phyloP scores from a whole-genome alignment of 78 protist species.

The Chrysochromulina tobinii region DNA sequence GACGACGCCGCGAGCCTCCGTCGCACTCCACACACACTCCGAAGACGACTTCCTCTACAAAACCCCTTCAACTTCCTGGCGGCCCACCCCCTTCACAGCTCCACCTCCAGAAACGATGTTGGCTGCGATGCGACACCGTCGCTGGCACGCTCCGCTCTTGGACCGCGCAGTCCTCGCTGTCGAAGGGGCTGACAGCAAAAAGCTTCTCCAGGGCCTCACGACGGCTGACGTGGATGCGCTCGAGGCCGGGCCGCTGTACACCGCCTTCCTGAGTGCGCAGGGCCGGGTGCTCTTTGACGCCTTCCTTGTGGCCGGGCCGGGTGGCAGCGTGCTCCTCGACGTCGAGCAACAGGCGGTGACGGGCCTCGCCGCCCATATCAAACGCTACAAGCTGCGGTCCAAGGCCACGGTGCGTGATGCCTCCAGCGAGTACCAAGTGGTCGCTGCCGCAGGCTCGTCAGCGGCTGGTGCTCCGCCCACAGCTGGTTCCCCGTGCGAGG shows the following conservation, averaged over 20 bases:
- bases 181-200: not conserved
- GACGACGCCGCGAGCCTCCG: not conserved
- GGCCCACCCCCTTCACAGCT: not conserved
- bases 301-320: not conserved
- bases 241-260: not conserved
- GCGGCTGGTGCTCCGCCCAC: not conserved
- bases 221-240: not conserved
- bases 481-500: not conserved
- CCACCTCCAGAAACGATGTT: not conserved
- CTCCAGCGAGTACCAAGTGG: not conserved
- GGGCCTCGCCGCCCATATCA: not conserved
- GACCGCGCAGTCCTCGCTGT: not conserved
- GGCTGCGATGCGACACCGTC: not conserved
- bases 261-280: not conserved
- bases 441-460: not conserved
- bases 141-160: not conserved
- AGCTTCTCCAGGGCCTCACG: slow-evolving; percentile 2
- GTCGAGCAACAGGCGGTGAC: too few species aligned
- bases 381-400: not conserved
- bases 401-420: not conserved
- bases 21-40: not conserved
- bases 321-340: not conserved
- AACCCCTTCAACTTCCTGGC: not conserved
- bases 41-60: not conserved
- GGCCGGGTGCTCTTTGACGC: not conserved